Percentiles rank a stretch among this genome's conserved stretches.
Conservation (phyloP, 2,329 filamentous ascomycete species). For the Rhinocladiella similis region DNA sequence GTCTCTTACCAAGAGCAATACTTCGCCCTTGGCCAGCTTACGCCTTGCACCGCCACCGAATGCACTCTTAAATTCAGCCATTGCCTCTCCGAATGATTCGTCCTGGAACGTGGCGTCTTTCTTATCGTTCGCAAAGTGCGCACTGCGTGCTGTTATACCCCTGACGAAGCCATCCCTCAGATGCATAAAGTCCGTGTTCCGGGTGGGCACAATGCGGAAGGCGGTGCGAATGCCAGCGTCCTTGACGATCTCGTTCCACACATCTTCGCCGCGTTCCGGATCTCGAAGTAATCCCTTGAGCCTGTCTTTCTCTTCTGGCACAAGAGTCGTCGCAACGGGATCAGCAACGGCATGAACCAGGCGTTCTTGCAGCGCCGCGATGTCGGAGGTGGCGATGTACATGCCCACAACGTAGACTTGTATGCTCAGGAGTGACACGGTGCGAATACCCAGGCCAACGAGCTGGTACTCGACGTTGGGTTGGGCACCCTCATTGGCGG, state of each 20-base stretch:
- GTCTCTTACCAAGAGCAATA: slow-evolving; percentile 72
- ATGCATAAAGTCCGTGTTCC: slow-evolving; percentile 92
- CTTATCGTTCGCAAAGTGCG: slow-evolving; percentile 53
- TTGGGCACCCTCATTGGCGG: slow-evolving; percentile 39
- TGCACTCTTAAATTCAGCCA: slow-evolving; percentile 76
- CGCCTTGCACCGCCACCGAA: slow-evolving; percentile 69
- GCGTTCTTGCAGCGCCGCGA: slow-evolving; percentile 74
- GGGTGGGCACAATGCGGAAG: slow-evolving; percentile 83
- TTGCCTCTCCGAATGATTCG: slow-evolving; percentile 71
- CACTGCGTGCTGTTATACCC: slow-evolving; percentile 73
- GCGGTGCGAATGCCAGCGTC: slow-evolving; percentile 70
- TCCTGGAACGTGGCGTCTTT: slow-evolving; percentile 52
- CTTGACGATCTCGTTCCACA: slow-evolving; percentile 72
- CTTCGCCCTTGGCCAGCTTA: slow-evolving; percentile 75
- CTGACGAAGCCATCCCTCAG: slow-evolving; percentile 88
- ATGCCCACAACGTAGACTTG: slow-evolving; percentile 94
- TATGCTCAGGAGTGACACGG: slow-evolving; percentile 84
- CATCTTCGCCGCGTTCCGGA: slow-evolving; percentile 64
- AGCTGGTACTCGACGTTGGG: slow-evolving; percentile 75
- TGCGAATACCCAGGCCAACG: slow-evolving; percentile 82
- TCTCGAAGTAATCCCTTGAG: slow-evolving; percentile 71
- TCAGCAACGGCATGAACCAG: slow-evolving; percentile 68
- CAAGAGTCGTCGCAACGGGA: slow-evolving; percentile 73
- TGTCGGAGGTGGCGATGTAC: slow-evolving; percentile 82
- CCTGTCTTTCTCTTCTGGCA: slow-evolving; percentile 75